phyloP scores from a whole-genome alignment of 257 asterid genomes.

The Salvia hispanica region DNA sequence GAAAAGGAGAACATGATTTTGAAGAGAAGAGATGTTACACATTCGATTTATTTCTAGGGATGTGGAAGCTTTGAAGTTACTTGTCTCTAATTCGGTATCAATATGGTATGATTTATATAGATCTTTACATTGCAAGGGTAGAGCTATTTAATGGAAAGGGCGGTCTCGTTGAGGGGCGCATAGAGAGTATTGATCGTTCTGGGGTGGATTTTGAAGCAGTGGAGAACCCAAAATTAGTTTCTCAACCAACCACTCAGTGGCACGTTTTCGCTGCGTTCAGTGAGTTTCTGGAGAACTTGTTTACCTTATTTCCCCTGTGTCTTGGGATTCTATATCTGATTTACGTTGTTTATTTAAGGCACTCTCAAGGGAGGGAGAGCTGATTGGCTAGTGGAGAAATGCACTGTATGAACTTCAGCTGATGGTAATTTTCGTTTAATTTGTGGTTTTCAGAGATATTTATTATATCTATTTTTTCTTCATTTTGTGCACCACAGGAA shows the following conservation, averaged over 20 bases:
- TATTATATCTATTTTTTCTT: slow-evolving; percentile 4
- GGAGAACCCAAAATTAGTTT: slow-evolving; percentile 54
- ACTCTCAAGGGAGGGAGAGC: slow-evolving; percentile 96
- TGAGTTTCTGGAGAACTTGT: slow-evolving; percentile 39
- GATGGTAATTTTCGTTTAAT: slow-evolving; percentile 24
- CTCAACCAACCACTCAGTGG: slow-evolving; percentile 68
- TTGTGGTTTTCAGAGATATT: not conserved
- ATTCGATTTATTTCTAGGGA: not conserved
- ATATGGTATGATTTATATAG: slow-evolving; percentile 19
- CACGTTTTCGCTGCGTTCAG: slow-evolving; percentile 92
- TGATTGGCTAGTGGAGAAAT: slow-evolving; percentile 98
- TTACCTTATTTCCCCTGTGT: not conserved
- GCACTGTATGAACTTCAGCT: slow-evolving; percentile 69
- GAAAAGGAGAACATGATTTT: not conserved
- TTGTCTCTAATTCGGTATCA: slow-evolving; percentile 15
- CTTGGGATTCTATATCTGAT: slow-evolving; percentile 14
- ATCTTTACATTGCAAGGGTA: slow-evolving; percentile 61
- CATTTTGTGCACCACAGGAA: slow-evolving; percentile 53
- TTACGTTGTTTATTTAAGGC: slow-evolving; percentile 48
- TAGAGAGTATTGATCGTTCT: slow-evolving; percentile 64
- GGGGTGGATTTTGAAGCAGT: slow-evolving; percentile 74
- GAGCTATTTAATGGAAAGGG: slow-evolving; percentile 97
- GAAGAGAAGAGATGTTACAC: not conserved
- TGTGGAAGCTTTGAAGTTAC: not conserved
- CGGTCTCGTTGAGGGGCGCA: slow-evolving; percentile 78